Evolutionary conservation across 331 rosid genomes (phyloP).

Genomic region (Rosa hybrid): DNA sequence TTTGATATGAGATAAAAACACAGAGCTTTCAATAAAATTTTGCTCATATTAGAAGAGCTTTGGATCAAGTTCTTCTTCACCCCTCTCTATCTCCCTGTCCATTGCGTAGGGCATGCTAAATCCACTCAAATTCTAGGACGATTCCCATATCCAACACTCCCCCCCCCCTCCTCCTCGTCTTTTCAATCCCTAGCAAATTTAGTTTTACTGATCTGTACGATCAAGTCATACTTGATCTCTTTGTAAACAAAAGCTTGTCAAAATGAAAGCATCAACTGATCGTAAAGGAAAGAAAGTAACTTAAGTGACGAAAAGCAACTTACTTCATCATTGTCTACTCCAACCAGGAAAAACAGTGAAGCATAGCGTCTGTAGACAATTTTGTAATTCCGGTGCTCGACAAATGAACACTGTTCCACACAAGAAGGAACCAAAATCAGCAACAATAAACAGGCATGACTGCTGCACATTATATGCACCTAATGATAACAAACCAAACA

Average conservation of each 20-base stretch:
- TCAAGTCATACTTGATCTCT: conserved; percentile 2
- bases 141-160: not conserved
- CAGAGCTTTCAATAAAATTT: not conserved
- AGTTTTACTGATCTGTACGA: not conserved
- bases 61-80: not conserved
- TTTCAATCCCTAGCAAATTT: not conserved
- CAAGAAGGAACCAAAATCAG: conserved; percentile 25
- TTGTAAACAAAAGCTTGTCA: not conserved
- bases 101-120: not conserved
- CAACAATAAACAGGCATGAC: conserved; percentile 7
- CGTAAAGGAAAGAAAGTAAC: conserved; percentile 5
- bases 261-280: conserved; percentile 5
- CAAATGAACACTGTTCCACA: conserved; percentile 85
- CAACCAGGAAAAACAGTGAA: conserved; percentile 92
- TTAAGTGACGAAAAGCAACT: conserved; percentile 11
- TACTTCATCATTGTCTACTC: conserved; percentile 93
- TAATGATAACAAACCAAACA: not conserved
- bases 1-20: not conserved
- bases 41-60: not conserved
- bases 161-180: no score
- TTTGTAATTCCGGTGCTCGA: conserved; percentile 98
- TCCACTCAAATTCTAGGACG: not conserved
- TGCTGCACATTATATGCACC: not conserved
- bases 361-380: conserved; percentile 95
- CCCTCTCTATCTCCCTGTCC: not conserved